phyloP scores from a whole-genome alignment of 495 filamentous ascomycete species.

The Aspergillus cristatus region DNA sequence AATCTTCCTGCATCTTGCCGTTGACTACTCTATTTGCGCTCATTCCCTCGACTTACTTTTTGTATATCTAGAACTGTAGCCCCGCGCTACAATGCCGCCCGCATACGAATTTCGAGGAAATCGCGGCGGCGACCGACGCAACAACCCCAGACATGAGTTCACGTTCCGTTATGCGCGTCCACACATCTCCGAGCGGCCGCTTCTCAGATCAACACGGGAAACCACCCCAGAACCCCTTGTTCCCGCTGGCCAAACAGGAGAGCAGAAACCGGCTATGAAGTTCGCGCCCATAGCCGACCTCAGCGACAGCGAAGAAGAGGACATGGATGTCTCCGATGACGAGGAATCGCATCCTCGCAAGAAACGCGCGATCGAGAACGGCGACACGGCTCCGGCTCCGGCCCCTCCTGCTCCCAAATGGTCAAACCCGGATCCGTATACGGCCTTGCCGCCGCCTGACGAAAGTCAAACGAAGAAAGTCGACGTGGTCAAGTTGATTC shows the following conservation, averaged over 20 bases:
- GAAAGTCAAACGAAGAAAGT: constrained; percentile 57
- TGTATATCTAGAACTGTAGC: not conserved
- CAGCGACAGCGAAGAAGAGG: constrained; percentile 63
- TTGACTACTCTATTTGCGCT: not conserved
- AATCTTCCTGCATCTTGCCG: not conserved
- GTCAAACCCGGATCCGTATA: constrained; percentile 94
- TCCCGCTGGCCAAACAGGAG: constrained; percentile 10
- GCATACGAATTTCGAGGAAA: constrained; percentile 34
- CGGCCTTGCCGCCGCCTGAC: constrained; percentile 64
- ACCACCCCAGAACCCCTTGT: constrained; percentile 29
- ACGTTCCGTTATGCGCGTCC: constrained; percentile 34
- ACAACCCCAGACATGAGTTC: constrained; percentile 29
- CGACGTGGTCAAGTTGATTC: constrained; percentile 78
- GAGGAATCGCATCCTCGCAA: constrained; percentile 39
- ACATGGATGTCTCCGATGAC: constrained; percentile 51
- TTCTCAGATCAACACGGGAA: constrained; percentile 29
- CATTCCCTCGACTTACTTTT: not conserved
- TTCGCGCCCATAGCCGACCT: constrained; percentile 48
- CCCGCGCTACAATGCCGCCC: constrained; percentile 14
- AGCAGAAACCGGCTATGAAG: constrained; percentile 24
- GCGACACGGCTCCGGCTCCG: constrained; percentile 20
- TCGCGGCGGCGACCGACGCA: constrained; percentile 14
- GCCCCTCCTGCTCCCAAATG: constrained; percentile 54
- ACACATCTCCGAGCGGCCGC: constrained; percentile 36
- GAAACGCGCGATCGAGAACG: constrained; percentile 38